phyloP scores from a whole-genome alignment of 257 asterid species.

The Solanum lycopersicoides region DNA sequence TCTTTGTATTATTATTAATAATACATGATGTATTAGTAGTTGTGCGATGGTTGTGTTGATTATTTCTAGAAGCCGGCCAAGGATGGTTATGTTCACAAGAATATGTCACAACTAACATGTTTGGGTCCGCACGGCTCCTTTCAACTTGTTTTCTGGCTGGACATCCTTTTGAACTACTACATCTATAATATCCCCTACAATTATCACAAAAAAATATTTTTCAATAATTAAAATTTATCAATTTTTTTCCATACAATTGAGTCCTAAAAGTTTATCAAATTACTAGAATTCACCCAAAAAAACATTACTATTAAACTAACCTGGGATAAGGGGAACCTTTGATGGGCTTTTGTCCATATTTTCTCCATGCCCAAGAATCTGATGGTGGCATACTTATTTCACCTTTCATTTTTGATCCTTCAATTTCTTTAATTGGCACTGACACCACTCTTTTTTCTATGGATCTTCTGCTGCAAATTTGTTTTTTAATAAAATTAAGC shows the following conservation, averaged over 20 bases:
- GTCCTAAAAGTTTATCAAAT: neutral
- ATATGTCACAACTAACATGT: conserved; percentile 65
- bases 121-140: conserved; percentile 64
- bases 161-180: conserved; percentile 95
- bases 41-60: conserved; percentile 18
- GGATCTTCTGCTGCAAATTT: conserved; percentile 47
- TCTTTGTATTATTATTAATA: neutral
- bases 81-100: conserved; percentile 86
- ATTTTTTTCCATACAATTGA: neutral
- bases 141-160: conserved; percentile 97
- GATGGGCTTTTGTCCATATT: conserved; percentile 92
- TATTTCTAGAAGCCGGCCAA: conserved; percentile 43
- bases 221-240: neutral
- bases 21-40: neutral
- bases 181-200: conserved; percentile 80
- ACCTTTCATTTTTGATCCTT: conserved; percentile 59
- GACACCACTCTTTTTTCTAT: conserved; percentile 64
- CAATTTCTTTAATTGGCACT: conserved; percentile 64
- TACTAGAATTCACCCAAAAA: neutral
- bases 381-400: conserved; percentile 87
- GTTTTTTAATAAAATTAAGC: neutral
- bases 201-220: neutral
- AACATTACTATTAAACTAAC: conserved; percentile 7
- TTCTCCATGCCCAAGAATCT: conserved; percentile 99
- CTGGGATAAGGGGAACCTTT: conserved; percentile 97